Base-by-base conservation (phyloP, 2,329 filamentous ascomycete species). In the Colletotrichum navitas region DNA sequence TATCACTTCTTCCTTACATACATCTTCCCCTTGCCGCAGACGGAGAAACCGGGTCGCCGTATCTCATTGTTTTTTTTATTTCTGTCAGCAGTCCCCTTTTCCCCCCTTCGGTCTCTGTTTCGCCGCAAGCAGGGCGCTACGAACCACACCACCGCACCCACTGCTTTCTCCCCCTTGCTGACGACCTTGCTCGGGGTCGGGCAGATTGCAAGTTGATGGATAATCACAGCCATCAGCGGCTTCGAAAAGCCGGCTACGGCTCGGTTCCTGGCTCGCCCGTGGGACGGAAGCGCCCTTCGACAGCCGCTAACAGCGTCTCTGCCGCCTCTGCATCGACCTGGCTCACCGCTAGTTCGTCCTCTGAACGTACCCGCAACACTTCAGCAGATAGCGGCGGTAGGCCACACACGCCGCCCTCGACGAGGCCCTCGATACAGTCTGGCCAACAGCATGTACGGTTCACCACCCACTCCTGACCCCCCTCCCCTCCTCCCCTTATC, bases 321-420 rank as follows among this genome's bases (percentile, higher is more conserved):
- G 68, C 65, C 58, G 29, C 68, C 41, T 71, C 68, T 60, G 63
- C 69, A 32, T 72, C 69, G 54, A 69, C 69, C 66, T 36, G 59
- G 32, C 71, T 74, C 74, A 73, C 74, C 66, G 71, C 74, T 69
- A 73, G 69, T 70, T 74, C 71, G 21, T 72, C 74, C 11, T 72
- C 74, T 7, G 71, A 64, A n/a, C 66, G 45, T 58, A 64, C 71
- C 52, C 70, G 66, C 39, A 73, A 63, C 65, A 52, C 43, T 18
- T 73, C 71, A 21, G 65, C 34, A 32, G 66, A 59, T 24, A 68
- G 58, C 56, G 61, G 10, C 54, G 65, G n/a, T 26, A 59, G 59
- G 47, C 63, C 71, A 18, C 66, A 39, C 45, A 73, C 71, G 61
- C 63, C 71, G 59, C 67, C 71, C 12, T 73, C 71, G 29, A 64